Percentiles rank a stretch among this genome's conserved stretches.
phyloP scores from a whole-genome alignment of 331 rosid genomes.

The Rosa hybrid region DNA sequence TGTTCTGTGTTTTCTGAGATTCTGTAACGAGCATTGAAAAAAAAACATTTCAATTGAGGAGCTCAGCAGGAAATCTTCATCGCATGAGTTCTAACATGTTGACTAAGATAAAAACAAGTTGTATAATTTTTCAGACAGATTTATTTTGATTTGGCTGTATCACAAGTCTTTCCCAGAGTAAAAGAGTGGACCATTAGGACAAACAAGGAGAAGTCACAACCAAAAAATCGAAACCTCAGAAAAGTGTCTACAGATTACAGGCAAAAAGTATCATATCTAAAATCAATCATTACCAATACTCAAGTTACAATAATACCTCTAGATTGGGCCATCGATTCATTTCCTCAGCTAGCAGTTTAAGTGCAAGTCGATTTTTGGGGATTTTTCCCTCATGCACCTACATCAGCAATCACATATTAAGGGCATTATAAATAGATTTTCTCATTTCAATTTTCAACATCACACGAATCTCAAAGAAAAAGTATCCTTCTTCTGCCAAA shows the following conservation, averaged over 20 bases:
- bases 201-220: too few species aligned
- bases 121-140: too few species aligned
- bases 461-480: neutral
- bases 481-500: neutral
- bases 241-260: too few species aligned
- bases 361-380: constrained; percentile 65
- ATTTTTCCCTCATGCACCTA: constrained; percentile 86
- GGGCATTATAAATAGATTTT: constrained; percentile 6
- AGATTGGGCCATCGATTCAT: constrained; percentile 82
- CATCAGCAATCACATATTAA: constrained; percentile 19
- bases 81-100: too few species aligned
- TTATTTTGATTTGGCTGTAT: too few species aligned
- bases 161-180: too few species aligned
- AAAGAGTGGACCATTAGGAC: too few species aligned
- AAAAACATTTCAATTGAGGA: too few species aligned
- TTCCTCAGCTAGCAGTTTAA: constrained; percentile 80
- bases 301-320: constrained; percentile 61
- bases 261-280: neutral
- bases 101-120: too few species aligned
- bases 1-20: neutral
- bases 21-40: neutral
- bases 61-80: too few species aligned
- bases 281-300: constrained; percentile 3
- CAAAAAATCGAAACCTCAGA: too few species aligned
- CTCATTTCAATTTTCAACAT: neutral